phyloP scores from a whole-genome alignment of 129 eudicot genomes.

The Smallanthus sonchifolius region DNA sequence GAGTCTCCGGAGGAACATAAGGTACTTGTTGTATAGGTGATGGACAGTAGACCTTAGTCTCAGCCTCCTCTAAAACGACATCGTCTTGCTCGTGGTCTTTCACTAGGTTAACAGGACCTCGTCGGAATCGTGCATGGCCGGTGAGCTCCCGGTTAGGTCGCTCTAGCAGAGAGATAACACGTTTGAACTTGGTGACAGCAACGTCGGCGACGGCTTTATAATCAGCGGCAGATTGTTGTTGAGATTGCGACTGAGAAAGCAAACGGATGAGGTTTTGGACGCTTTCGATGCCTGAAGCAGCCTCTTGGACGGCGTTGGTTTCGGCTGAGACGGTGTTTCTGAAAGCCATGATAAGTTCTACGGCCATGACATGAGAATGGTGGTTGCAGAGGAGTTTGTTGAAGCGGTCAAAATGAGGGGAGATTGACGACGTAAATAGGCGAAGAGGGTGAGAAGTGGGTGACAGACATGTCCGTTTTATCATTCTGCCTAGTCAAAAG shows the following conservation, averaged over 20 bases:
- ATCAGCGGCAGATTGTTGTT: conserved; percentile 24
- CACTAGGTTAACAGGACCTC: conserved; percentile 46
- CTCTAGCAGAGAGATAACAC: conserved; percentile 62
- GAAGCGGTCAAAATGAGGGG: conserved; percentile 30
- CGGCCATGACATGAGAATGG: neutral
- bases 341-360: conserved; percentile 58
- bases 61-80: conserved; percentile 24
- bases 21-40: conserved; percentile 81
- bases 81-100: conserved; percentile 17
- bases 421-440: conserved; percentile 27
- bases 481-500: conserved; percentile 56
- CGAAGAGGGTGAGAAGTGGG: conserved; percentile 25
- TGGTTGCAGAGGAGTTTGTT: neutral
- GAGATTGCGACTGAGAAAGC: conserved; percentile 37
- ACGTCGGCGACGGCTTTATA: conserved; percentile 58
- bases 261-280: conserved; percentile 60
- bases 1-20: conserved; percentile 14
- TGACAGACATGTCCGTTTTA: conserved; percentile 55
- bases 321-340: conserved; percentile 35
- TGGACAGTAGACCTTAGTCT: conserved; percentile 59
- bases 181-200: conserved; percentile 64
- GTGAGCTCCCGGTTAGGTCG: conserved; percentile 47
- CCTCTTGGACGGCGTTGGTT: conserved; percentile 57
- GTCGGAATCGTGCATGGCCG: conserved; percentile 92
- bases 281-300: conserved; percentile 79